Base-by-base conservation (phyloP, 1,139 yeast species). In the Geotrichum klebahnii region DNA sequence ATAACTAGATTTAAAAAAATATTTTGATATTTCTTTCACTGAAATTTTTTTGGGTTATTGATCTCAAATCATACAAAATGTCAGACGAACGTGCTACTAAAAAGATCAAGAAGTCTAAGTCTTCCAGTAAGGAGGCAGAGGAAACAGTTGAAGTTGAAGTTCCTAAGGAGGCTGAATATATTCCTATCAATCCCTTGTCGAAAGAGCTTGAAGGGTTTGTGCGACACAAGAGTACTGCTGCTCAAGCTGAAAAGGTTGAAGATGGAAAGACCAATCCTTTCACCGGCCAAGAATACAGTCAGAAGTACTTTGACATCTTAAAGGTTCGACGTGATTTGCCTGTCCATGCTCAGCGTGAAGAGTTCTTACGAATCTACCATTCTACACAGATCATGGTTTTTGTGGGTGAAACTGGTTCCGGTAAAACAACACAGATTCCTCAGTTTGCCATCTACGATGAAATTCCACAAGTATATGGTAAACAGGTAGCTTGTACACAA, bases 331-430 rank as follows among this genome's bases (percentile, higher is more conserved):
- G 95, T 60, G 85, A 87, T 57, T 75, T 92, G 57, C 99, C 98
- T 0, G 98, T 92, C 16, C 96, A 90, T 68, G 81, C 92, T 32
- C 97, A 92, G 69, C 78, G 97, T 65, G 84, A 81, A 48, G 96
- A 90, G 69, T 94, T 92, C 64, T 75, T 92, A 53, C 75, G 77
- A 57, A 79, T 85, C 55, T 92, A 85, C 71, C 97, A 92, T 57
- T 72, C 78, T 16, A 82, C 94, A 42, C 98, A 92, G 69, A 86
- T 92, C 64, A 85, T 92, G 95, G 97, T 92, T 44, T 89, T 92
- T 69, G 97, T 92, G 40, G 98, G 98, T 73, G 98, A 92, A 68
- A 92, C 98, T 1, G 97, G 97, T 69, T 87, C 96, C 14, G 97
- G 97, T 76, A 90, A 90, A 67, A 90, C 97, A 23, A 90, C 97